Evolutionary conservation across 257 asterid genomes (phyloP).

Genomic region (Solanum microdontum): DNA sequence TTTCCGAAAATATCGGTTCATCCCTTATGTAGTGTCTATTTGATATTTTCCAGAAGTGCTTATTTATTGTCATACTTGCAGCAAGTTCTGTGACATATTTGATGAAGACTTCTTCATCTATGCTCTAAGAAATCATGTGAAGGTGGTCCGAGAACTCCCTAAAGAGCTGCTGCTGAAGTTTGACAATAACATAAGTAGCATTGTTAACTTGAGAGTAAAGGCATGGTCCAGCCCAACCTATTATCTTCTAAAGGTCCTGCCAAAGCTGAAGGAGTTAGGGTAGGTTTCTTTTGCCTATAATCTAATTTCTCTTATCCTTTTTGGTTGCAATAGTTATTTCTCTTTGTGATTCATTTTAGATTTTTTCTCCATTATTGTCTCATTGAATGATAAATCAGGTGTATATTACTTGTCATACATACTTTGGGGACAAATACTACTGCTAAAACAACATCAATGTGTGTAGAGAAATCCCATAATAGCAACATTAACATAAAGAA

Average conservation of each 20-base stretch:
- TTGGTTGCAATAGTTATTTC: background rate
- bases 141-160: constrained; percentile 68
- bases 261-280: constrained; percentile 73
- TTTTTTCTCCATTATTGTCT: background rate
- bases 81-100: constrained; percentile 89
- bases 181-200: constrained; percentile 75
- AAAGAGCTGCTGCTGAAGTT: constrained; percentile 65
- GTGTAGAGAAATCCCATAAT: background rate
- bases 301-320: background rate
- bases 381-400: background rate
- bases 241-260: constrained; percentile 85
- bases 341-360: background rate
- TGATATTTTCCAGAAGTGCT: background rate
- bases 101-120: constrained; percentile 97
- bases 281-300: constrained; percentile 25
- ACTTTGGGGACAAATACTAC: background rate
- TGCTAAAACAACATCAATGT: background rate
- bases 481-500: background rate
- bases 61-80: constrained; percentile 27
- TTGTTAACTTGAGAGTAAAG: constrained; percentile 85
- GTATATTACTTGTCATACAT: background rate
- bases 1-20: background rate
- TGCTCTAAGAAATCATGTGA: constrained; percentile 86
- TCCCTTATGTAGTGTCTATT: background rate
- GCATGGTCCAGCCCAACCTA: constrained; percentile 87